Evolutionary conservation across 768 basidiomycete genomes (phyloP).

Genomic region (Tylopilus subfusipes): DNA sequence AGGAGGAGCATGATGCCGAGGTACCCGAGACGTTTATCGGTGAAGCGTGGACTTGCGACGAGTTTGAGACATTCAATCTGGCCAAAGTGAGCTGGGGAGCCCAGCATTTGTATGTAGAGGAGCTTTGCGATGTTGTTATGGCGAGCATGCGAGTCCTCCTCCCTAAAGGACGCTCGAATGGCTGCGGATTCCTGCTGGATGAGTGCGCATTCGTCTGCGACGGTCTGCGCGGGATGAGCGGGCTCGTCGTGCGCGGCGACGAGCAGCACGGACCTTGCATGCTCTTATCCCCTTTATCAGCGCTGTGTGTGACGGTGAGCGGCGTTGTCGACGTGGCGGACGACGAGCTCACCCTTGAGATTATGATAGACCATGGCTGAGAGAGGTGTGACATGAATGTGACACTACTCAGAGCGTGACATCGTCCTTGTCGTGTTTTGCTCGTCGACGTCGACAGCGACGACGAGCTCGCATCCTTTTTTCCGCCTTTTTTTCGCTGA

Average conservation of each 20-base stretch:
- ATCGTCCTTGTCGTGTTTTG: conserved; percentile 4
- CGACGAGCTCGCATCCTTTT: conserved; percentile 14
- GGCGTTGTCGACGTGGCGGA: neutral
- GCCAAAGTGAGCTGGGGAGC: conserved; percentile 97
- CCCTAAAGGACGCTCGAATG: conserved; percentile 93
- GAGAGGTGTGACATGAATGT: conserved; percentile 20
- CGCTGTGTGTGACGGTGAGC: conserved; percentile 47
- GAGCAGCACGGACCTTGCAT: conserved; percentile 70
- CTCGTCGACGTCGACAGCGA: conserved; percentile 19
- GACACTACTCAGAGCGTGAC: conserved; percentile 23
- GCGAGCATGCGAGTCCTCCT: conserved; percentile 92
- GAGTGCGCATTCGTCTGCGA: conserved; percentile 95
- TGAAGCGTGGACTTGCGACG: conserved; percentile 91
- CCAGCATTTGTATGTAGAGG: conserved; percentile 98
- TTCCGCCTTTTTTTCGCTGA: neutral
- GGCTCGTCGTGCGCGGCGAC: conserved; percentile 12
- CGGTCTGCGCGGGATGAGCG: conserved; percentile 57
- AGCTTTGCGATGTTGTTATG: conserved; percentile 98
- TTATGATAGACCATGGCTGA: conserved; percentile 74
- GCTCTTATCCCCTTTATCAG: conserved; percentile 97
- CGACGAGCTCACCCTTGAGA: conserved; percentile 62
- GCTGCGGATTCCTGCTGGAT: conserved; percentile 98
- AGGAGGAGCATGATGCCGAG: conserved; percentile 96
- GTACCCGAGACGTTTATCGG: conserved; percentile 95
- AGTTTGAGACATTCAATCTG: conserved; percentile 97